phyloP scores from a whole-genome alignment of 2,329 filamentous ascomycete genomes.

The Myriosclerotinia duriaeana region DNA sequence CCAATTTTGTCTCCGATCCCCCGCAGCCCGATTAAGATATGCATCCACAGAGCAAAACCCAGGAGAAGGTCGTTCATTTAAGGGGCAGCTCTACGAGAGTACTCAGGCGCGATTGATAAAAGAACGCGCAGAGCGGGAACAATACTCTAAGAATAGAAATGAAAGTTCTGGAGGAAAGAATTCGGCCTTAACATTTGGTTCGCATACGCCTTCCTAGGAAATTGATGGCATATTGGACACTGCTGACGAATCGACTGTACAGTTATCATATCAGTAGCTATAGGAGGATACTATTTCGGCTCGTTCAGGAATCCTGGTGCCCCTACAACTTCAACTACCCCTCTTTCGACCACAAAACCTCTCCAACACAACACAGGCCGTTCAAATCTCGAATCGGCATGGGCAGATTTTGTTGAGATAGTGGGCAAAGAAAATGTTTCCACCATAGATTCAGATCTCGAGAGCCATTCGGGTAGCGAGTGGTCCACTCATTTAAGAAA shows the following conservation, averaged over 20 bases:
- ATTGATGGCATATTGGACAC: conserved; percentile 19
- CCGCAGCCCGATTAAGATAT: conserved; percentile 28
- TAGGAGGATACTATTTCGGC: conserved; percentile 55
- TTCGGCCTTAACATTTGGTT: conserved; percentile 57
- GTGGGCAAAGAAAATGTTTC: conserved; percentile 65
- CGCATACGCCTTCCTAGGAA: conserved; percentile 27
- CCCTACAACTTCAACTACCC: conserved; percentile 58
- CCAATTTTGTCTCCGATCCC: conserved; percentile 29
- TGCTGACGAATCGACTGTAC: conserved; percentile 16
- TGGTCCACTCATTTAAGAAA: conserved; percentile 61
- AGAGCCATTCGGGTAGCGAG: conserved; percentile 57
- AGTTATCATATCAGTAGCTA: conserved; percentile 37
- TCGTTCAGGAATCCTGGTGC: conserved; percentile 53
- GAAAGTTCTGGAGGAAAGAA: conserved; percentile 46
- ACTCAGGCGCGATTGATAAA: conserved; percentile 54
- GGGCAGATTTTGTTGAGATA: conserved; percentile 65
- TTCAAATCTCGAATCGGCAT: conserved; percentile 66
- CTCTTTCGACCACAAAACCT: conserved; percentile 52
- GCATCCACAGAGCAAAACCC: conserved; percentile 34
- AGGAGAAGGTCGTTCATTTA: conserved; percentile 46
- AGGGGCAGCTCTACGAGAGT: conserved; percentile 60
- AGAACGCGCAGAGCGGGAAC: conserved; percentile 55
- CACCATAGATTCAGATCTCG: conserved; percentile 56
- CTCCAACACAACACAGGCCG: conserved; percentile 58
- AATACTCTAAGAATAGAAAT: conserved; percentile 47